Evolutionary conservation across 148 eudicot species (phyloP).

Genomic region (Pharnaceum exiguum): DNA sequence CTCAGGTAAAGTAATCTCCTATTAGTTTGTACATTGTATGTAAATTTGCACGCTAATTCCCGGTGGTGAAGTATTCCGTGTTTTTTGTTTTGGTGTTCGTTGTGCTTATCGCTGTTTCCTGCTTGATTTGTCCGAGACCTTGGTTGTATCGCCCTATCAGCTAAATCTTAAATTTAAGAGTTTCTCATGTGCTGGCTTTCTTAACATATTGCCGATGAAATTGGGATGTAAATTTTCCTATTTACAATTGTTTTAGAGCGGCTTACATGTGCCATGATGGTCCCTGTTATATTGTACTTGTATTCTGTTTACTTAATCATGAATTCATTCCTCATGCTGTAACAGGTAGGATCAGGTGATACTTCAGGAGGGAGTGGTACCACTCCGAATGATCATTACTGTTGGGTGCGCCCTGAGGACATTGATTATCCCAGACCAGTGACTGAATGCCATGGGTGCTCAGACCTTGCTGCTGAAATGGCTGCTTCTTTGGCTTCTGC

Average conservation of each 20-base stretch:
- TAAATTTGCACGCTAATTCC: not conserved
- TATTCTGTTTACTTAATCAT: not conserved
- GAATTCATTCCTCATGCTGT: slow-evolving; percentile 1
- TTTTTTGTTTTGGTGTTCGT: not conserved
- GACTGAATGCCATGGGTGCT: slow-evolving; percentile 47
- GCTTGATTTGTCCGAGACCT: no score
- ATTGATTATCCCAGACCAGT: slow-evolving; percentile 72
- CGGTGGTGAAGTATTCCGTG: not conserved
- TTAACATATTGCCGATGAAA: no score
- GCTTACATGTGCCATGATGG: no score
- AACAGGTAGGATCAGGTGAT: slow-evolving; percentile 74
- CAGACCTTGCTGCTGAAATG: slow-evolving; percentile 92
- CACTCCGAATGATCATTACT: slow-evolving; percentile 76
- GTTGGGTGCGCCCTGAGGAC: slow-evolving; percentile 94
- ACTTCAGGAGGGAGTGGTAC: slow-evolving; percentile 67
- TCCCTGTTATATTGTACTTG: not conserved
- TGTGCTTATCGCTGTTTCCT: no score
- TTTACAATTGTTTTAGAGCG: no score
- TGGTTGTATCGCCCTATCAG: no score
- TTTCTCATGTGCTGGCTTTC: no score
- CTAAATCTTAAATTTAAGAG: no score
- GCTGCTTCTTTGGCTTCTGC: slow-evolving; percentile 89
- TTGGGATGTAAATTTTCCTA: no score
- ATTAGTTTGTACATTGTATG: not conserved
- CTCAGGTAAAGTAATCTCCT: slow-evolving; percentile 45